Evolutionary conservation across 306 rosid species (phyloP).

Genomic region (Castanopsis chinensis): DNA sequence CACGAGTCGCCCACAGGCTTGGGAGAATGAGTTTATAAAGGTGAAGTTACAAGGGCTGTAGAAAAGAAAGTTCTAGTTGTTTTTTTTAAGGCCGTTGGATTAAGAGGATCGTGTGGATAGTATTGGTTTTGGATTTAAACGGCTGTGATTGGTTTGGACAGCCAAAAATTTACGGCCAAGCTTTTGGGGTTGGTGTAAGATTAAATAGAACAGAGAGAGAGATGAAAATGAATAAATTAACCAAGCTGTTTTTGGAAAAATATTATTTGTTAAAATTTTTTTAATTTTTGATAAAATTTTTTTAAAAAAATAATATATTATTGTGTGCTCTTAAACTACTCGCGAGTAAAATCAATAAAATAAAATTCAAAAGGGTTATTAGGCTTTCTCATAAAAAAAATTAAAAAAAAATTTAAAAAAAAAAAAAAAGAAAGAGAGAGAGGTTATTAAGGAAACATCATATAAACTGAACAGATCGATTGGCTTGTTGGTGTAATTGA

Average conservation of each 20-base stretch:
- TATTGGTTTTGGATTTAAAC: background rate
- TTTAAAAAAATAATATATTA: too few species aligned
- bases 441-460: background rate
- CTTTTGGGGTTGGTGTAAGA: conserved; percentile 12
- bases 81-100: conserved; percentile 33
- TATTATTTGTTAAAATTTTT: too few species aligned
- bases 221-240: background rate
- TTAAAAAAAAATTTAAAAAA: too few species aligned
- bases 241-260: too few species aligned
- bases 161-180: background rate
- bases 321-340: too few species aligned
- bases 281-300: too few species aligned
- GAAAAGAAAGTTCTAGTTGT: conserved; percentile 34
- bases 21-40: background rate
- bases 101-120: conserved; percentile 13
- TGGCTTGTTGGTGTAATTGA: background rate
- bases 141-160: conserved; percentile 13
- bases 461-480: too few species aligned
- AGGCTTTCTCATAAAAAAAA: background rate
- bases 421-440: too few species aligned
- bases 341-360: too few species aligned
- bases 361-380: background rate
- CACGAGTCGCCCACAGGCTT: conserved; percentile 29
- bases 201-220: background rate
- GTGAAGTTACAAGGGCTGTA: background rate